Percentiles rank a stretch among this genome's conserved stretches.
phyloP scores from a whole-genome alignment of 2,329 filamentous ascomycete genomes.

The Thielaviopsis euricoi region DNA sequence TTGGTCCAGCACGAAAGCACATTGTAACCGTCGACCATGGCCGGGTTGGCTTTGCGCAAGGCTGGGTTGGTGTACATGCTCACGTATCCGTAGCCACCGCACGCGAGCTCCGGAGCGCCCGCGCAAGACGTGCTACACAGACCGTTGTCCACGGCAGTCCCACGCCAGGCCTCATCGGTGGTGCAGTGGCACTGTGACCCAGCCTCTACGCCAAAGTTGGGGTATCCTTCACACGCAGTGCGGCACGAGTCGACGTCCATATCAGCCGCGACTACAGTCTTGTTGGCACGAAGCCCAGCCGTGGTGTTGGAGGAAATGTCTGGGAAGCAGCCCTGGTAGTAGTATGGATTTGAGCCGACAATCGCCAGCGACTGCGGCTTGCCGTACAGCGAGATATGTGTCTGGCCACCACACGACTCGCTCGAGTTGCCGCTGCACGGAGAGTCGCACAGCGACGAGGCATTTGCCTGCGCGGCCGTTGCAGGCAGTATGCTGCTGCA shows the following conservation, averaged over 20 bases:
- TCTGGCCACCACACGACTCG: constrained; percentile 1
- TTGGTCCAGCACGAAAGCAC: constrained; percentile 8
- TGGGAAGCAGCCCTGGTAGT: constrained; percentile 7
- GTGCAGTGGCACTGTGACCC: constrained; percentile 3
- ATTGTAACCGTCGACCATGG: constrained; percentile 5
- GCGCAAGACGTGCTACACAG: constrained; percentile 5
- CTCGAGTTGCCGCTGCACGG: constrained; percentile 1
- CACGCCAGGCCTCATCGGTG: neutral
- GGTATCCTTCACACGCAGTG: neutral
- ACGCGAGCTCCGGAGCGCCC: neutral
- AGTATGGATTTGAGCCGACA: neutral
- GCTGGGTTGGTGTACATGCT: constrained; percentile 5
- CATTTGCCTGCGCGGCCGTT: neutral
- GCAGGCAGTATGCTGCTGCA: neutral
- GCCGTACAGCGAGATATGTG: constrained; percentile 3
- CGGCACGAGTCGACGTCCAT: constrained; percentile 5
- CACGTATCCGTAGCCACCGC: constrained; percentile 2
- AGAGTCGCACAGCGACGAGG: neutral
- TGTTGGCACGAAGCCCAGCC: neutral
- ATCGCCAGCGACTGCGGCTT: neutral
- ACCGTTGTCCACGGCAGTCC: constrained; percentile 2
- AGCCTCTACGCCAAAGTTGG: constrained; percentile 5
- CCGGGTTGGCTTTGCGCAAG: constrained; percentile 1
- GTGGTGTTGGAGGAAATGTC: neutral
- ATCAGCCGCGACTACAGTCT: neutral